These are phyloP conservation scores for Cornus suecica DNA, from an alignment of 148 eudicot species.

Conservation along the genomic window DNA sequence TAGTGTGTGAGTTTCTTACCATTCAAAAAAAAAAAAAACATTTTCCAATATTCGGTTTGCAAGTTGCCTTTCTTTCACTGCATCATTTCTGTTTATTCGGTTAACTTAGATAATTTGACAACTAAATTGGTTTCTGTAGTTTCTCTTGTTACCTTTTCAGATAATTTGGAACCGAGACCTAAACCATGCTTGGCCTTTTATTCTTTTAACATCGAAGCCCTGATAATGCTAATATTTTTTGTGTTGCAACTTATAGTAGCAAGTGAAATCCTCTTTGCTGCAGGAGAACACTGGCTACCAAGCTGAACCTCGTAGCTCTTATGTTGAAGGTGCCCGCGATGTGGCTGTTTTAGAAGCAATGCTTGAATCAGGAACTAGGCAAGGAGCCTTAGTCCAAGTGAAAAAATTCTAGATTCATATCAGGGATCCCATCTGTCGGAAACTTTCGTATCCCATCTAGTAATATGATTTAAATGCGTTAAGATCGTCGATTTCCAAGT, in stretches of 20 bases:
- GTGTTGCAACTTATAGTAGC: neutral
- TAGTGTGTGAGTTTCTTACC: too few relatives aligned
- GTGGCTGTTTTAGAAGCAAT: constrained; percentile 89
- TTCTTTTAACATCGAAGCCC: neutral
- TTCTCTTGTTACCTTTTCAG: neutral
- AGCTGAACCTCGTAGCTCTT: constrained; percentile 72
- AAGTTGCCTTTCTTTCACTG: neutral
- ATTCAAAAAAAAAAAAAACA: too few relatives aligned
- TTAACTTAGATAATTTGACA: neutral
- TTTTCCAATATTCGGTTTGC: neutral
- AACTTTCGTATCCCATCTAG: neutral
- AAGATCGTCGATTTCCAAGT: too few relatives aligned
- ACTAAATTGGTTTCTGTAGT: neutral
- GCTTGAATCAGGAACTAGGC: constrained; percentile 82
- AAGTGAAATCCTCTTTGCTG: constrained; percentile 5
- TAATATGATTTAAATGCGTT: too few relatives aligned
- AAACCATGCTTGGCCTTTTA: neutral
- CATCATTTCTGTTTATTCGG: neutral
- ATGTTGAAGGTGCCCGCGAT: constrained; percentile 82
- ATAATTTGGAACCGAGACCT: neutral
- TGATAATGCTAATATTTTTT: neutral
- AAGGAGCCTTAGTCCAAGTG: constrained; percentile 67
- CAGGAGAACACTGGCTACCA: constrained; percentile 50
- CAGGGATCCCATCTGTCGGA: neutral
- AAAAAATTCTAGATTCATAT: constrained; percentile 36